A percentile compares a stretch with the other conserved stretches of the same genome.
These are phyloP conservation scores for Arabidopsis arenosa DNA, from an alignment of 345 rosid genomes.

Conservation along the genomic window DNA sequence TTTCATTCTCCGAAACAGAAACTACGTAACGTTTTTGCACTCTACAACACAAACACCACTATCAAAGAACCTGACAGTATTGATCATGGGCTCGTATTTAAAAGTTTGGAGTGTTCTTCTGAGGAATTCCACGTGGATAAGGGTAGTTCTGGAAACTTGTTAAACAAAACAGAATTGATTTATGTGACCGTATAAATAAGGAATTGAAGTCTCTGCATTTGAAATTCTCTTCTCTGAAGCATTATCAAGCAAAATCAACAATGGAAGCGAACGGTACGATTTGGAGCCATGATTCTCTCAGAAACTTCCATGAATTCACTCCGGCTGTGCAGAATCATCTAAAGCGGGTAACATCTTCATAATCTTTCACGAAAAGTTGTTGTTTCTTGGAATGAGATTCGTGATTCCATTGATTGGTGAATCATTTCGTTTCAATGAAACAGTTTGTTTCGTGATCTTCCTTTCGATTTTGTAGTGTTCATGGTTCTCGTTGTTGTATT, in stretches of 20 bases:
- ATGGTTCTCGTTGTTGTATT: background rate
- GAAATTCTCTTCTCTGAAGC: background rate
- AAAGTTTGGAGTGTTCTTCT: background rate
- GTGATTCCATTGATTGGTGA: background rate
- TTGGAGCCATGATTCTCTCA: constrained; percentile 54
- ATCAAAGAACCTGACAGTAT: no score
- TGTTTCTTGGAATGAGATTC: constrained; percentile 19
- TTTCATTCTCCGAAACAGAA: constrained; percentile 6
- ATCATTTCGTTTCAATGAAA: background rate
- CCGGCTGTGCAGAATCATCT: constrained; percentile 74
- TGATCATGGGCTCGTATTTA: background rate
- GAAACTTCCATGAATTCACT: constrained; percentile 58
- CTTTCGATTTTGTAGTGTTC: background rate
- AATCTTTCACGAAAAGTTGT: constrained; percentile 9
- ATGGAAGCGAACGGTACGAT: constrained; percentile 61
- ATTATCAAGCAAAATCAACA: background rate
- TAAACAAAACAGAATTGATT: background rate
- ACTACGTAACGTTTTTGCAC: constrained; percentile 29
- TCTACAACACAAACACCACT: no score
- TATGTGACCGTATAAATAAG: background rate
- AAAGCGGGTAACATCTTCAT: constrained; percentile 59
- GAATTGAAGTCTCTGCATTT: background rate
- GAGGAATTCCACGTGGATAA: constrained; percentile 5
- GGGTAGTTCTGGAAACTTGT: constrained; percentile 4
- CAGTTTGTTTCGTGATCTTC: background rate